phyloP scores from a whole-genome alignment of 495 filamentous ascomycete genomes.

The Corynascus novoguineensis region DNA sequence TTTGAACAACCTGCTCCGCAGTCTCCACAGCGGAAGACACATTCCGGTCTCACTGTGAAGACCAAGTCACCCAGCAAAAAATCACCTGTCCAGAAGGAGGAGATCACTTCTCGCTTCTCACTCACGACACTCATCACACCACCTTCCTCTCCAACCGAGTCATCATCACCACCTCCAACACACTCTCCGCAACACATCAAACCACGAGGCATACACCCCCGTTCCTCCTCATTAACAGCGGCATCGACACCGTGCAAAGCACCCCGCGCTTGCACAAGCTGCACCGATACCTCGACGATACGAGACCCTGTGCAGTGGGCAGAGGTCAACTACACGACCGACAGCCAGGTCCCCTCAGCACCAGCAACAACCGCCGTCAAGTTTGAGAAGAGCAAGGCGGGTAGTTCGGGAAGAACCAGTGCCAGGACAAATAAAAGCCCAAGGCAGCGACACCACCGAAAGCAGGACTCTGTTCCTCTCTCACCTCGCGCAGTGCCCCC shows the following conservation, averaged over 20 bases:
- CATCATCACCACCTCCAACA: not conserved
- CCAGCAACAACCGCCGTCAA: not conserved
- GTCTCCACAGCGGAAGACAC: not conserved
- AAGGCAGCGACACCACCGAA: not conserved
- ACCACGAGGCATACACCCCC: not conserved
- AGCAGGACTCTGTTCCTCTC: not conserved
- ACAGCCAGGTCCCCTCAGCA: not conserved
- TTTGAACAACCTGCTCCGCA: not conserved
- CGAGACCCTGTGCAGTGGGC: not conserved
- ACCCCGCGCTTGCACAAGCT: not conserved
- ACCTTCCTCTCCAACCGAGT: constrained; percentile 15
- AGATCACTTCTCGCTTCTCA: not conserved
- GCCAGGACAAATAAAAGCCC: not conserved
- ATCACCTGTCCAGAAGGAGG: not conserved
- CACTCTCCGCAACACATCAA: not conserved
- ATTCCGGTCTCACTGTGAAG: not conserved
- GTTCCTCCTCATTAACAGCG: constrained; percentile 5
- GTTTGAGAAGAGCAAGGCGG: not conserved
- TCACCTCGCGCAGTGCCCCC: not conserved
- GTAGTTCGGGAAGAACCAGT: not conserved
- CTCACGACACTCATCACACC: constrained; percentile 16
- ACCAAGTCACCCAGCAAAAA: not conserved
- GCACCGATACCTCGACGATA: not conserved
- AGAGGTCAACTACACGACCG: constrained; percentile 3
- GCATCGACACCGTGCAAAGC: not conserved